Conservation (phyloP, 805 yeast species). For the Phaffomyces opuntiae region DNA sequence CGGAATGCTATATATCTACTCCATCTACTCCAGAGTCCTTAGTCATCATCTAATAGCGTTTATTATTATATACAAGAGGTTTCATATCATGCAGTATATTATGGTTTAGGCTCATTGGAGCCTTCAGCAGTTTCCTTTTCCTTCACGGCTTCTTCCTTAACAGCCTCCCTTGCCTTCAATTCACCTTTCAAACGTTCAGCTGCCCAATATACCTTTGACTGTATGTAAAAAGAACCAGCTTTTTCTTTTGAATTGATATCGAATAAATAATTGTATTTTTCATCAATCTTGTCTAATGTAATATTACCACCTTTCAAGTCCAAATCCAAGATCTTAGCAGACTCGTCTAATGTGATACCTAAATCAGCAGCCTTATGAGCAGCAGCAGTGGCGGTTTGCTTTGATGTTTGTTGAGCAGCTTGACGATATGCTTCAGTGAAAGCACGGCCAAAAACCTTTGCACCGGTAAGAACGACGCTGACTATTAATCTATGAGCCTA, state of each 20-base stretch:
- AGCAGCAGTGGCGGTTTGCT: conserved; percentile 49
- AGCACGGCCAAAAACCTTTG: conserved; percentile 92
- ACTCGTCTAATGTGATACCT: conserved; percentile 84
- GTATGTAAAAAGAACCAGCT: conserved; percentile 93
- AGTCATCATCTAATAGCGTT: not conserved
- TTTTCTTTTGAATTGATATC: conserved; percentile 88
- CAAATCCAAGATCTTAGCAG: conserved; percentile 82
- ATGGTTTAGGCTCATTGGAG: conserved; percentile 1
- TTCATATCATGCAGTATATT: not conserved
- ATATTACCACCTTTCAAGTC: conserved; percentile 44
- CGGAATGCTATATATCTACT: too few species aligned
- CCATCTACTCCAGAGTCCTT: too few species aligned
- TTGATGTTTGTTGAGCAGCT: conserved; percentile 90
- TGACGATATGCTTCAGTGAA: conserved; percentile 96
- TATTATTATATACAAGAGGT: conserved; percentile 1
- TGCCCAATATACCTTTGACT: conserved; percentile 89
- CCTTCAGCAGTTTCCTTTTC: conserved; percentile 2
- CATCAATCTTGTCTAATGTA: conserved; percentile 54
- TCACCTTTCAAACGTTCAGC: conserved; percentile 86
- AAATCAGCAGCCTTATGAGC: conserved; percentile 43
- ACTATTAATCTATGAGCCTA: conserved; percentile 88
- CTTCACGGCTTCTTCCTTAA: conserved; percentile 5
- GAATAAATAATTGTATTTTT: conserved; percentile 74
- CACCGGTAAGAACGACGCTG: conserved; percentile 89
- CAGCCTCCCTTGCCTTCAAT: conserved; percentile 47